Conservation (phyloP, 805 yeast species). For the Myxozyma kluyveri region DNA sequence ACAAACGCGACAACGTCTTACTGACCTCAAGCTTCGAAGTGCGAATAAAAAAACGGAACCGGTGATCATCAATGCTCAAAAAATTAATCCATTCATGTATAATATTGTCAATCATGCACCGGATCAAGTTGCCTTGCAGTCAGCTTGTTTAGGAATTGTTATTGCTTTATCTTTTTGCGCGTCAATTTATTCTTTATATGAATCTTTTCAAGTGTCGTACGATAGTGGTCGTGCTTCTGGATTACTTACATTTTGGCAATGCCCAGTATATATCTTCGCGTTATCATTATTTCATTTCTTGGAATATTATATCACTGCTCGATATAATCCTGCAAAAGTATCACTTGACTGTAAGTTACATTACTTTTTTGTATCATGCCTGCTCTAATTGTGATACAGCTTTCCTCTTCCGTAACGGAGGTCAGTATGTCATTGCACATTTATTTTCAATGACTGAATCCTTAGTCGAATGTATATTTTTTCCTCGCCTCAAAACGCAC, state of each 20-base stretch:
- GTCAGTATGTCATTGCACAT: constrained; percentile 58
- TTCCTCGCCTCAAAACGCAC: constrained; percentile 42
- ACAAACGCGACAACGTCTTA: not conserved
- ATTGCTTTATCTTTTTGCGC: constrained; percentile 25
- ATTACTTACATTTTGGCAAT: constrained; percentile 31
- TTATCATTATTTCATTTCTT: constrained; percentile 70
- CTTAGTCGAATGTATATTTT: constrained; percentile 43
- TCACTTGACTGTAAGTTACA: constrained; percentile 52
- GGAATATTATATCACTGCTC: constrained; percentile 79
- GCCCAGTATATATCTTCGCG: constrained; percentile 51
- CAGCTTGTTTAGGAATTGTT: constrained; percentile 36
- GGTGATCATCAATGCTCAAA: not conserved
- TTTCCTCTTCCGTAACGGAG: constrained; percentile 63
- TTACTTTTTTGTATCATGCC: not conserved
- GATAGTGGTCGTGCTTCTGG: too few relatives aligned
- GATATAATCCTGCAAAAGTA: constrained; percentile 63
- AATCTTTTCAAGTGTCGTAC: not conserved
- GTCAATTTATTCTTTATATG: constrained; percentile 11
- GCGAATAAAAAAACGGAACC: not conserved
- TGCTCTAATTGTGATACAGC: constrained; percentile 36
- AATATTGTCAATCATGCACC: constrained; percentile 21
- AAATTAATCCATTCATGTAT: not conserved
- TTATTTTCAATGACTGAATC: constrained; percentile 52
- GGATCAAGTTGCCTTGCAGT: constrained; percentile 35
- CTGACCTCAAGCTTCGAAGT: not conserved